Conservation (phyloP, 352 stramenopile species). For the Pythium phragmitis region DNA sequence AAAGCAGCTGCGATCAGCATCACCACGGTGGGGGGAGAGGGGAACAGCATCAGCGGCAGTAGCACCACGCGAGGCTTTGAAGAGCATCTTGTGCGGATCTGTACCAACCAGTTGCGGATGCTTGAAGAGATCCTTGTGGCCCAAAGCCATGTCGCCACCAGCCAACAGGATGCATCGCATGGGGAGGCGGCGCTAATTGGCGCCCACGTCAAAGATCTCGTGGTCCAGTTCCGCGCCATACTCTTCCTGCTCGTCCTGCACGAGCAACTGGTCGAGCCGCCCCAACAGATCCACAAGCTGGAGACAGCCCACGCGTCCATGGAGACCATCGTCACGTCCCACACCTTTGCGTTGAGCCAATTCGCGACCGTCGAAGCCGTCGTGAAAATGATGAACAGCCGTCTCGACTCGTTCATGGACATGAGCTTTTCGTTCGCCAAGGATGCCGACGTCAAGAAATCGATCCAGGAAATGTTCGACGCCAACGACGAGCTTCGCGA, state of each 20-base stretch:
- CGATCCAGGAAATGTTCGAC: conserved; percentile 59
- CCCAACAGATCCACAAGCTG: conserved; percentile 35
- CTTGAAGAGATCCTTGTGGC: conserved; percentile 25
- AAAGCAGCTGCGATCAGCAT: conserved; percentile 16
- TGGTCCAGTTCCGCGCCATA: conserved; percentile 60
- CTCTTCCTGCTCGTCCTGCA: conserved; percentile 52
- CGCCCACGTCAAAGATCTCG: conserved; percentile 39
- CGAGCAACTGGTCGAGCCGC: conserved; percentile 38
- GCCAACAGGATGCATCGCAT: not conserved
- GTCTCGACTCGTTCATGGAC: conserved; percentile 64
- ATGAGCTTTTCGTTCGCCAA: conserved; percentile 65
- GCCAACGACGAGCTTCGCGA: conserved; percentile 45
- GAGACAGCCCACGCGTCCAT: conserved; percentile 32
- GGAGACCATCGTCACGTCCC: conserved; percentile 34
- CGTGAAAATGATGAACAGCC: conserved; percentile 63
- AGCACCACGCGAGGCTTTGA: conserved; percentile 21
- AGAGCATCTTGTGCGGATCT: conserved; percentile 25
- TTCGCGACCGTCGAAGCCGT: conserved; percentile 47
- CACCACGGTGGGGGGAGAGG: not conserved
- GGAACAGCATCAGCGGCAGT: not conserved
- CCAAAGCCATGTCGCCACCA: conserved; percentile 10
- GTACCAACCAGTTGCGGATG: conserved; percentile 22
- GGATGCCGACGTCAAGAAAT: conserved; percentile 73
- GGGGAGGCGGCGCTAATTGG: not conserved
- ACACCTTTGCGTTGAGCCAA: conserved; percentile 53